Evolutionary conservation across 163 green algal species (phyloP).

Genomic region (Scenedesmus sp.): DNA sequence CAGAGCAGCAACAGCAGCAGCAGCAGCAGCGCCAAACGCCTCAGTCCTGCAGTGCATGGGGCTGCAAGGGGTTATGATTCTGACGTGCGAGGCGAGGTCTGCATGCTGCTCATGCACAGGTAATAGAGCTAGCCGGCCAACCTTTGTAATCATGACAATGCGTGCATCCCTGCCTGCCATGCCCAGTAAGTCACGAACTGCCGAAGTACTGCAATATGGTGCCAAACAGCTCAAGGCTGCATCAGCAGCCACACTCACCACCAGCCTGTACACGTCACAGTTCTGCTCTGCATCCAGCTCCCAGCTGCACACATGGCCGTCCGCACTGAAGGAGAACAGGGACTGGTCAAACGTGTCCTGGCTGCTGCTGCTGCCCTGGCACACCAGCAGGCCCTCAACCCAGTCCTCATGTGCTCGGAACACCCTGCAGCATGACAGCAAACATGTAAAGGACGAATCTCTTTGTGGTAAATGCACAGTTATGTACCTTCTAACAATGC

Average conservation of each 20-base stretch:
- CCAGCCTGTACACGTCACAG: slow-evolving; percentile 74
- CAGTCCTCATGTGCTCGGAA: slow-evolving; percentile 55
- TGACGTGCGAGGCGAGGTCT: too few species aligned
- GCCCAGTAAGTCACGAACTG: too few species aligned
- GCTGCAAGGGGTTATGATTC: not conserved
- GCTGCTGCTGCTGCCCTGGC: not conserved
- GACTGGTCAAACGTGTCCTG: slow-evolving; percentile 49
- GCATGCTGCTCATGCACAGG: too few species aligned
- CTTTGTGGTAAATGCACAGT: not conserved
- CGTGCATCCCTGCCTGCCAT: too few species aligned
- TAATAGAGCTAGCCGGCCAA: too few species aligned
- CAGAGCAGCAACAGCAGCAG: not conserved
- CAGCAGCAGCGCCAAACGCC: not conserved
- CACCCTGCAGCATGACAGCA: slow-evolving; percentile 55
- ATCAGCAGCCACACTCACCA: slow-evolving; percentile 49
- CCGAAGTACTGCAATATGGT: too few species aligned
- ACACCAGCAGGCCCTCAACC: slow-evolving; percentile 69
- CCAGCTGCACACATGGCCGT: slow-evolving; percentile 64
- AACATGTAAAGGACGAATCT: too few species aligned
- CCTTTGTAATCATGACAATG: too few species aligned
- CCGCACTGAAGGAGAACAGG: slow-evolving; percentile 60
- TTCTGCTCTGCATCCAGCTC: slow-evolving; percentile 78
- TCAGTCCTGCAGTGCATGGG: not conserved
- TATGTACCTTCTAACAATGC: too few species aligned
- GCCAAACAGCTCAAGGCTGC: too few species aligned